Base-by-base conservation (phyloP, 75 land plant genomes). In the Larix kaempferi region DNA sequence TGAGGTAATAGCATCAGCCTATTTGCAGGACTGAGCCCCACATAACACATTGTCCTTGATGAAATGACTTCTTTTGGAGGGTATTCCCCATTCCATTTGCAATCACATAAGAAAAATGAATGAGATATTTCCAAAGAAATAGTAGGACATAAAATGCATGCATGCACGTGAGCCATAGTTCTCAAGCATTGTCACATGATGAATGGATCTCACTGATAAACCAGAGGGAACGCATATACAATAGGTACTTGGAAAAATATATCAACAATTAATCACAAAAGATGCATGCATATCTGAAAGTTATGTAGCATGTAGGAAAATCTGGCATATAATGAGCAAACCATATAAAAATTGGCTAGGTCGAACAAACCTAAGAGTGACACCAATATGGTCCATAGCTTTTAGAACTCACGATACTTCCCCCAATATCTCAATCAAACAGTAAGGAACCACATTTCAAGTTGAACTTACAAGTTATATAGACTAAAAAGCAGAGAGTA, bases 31-130 rank as follows among this genome's bases (percentile, higher is more conserved):
- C 37, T 25, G n/a, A 72, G 19, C 5, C 29, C 61, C 65, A 59
- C 23, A 66, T 84, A 81, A 59, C 86, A 76, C 1, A 78, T 56
- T 54, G 89, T 88, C 65, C 81, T 86, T 78, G 85, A 75, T 14
- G 87, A 79, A 64, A 89, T 87, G 11, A 90, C 84, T 82, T 89
- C 87, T 59, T 78, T 81, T 15, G 93, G 80, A 25, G 93, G 91
- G 67, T 91, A 83, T 74, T 83, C 91, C 84, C 89, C 88, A 58
- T 27, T 56, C 64, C 14, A 49, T 76, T 41, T 29, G 8, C 57
- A 77, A 33, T 57, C 57, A 77, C 6, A 62, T 27, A 23, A 22
- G 63, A 75, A 57, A 27, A 60, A 39, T 56, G 55, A 56, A 23
- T 22, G 33, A 29, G 49, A 15, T n/a, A n/a, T n/a, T 19, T 37